These are phyloP conservation scores for Tothia fuscella DNA, from an alignment of 2,329 filamentous ascomycete genomes.

Conservation along the genomic window DNA sequence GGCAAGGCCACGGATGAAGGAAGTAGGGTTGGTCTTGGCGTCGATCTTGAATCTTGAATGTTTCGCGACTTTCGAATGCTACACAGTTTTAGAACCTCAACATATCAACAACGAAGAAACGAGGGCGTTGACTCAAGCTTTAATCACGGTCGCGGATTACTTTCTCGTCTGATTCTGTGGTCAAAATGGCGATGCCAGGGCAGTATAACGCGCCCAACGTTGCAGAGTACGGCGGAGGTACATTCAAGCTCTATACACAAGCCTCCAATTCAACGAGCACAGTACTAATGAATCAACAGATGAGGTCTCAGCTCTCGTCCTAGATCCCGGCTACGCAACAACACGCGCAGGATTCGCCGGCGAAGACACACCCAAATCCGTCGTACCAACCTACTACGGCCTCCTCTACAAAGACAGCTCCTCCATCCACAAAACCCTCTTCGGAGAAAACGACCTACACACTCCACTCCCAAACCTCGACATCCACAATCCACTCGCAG, in stretches of 20 bases:
- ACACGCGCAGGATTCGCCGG: constrained; percentile 93
- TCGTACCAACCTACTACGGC: constrained; percentile 85
- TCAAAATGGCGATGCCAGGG: constrained; percentile 9
- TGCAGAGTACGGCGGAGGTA: constrained; percentile 12
- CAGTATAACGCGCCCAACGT: constrained; percentile 9
- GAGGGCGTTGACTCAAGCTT: too few relatives aligned
- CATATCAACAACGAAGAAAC: too few relatives aligned
- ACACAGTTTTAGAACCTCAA: too few relatives aligned
- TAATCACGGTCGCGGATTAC: too few relatives aligned
- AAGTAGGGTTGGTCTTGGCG: too few relatives aligned
- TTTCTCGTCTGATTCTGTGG: too few relatives aligned
- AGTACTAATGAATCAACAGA: constrained; percentile 43
- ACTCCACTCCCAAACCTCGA: constrained; percentile 65
- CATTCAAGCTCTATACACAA: not conserved
- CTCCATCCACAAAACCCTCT: constrained; percentile 48
- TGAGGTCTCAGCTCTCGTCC: constrained; percentile 92
- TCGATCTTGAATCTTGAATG: too few relatives aligned
- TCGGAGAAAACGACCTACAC: constrained; percentile 82
- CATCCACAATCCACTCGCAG: constrained; percentile 82
- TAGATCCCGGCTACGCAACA: constrained; percentile 85
- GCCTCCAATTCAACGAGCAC: constrained; percentile 22
- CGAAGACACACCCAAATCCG: constrained; percentile 91
- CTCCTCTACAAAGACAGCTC: constrained; percentile 36
- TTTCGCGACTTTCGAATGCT: too few relatives aligned
- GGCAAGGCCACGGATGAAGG: too few relatives aligned